Evolutionary conservation across 169 alveolate genomes (phyloP), one percentile per base, ranked within the genome.

Genomic region (Plasmodium vinckei): DNA sequence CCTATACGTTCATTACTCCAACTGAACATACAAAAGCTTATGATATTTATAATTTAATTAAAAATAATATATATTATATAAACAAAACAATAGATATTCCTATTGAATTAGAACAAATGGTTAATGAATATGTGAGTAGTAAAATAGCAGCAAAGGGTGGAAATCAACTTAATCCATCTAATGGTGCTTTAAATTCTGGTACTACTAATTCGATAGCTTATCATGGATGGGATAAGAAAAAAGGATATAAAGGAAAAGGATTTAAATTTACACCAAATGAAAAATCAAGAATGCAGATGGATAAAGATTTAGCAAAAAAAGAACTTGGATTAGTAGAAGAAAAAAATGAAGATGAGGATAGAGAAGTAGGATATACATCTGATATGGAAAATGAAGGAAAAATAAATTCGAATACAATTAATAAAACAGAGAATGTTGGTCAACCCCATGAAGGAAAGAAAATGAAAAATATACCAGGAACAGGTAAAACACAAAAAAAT

Each of bases 211-310:
- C 42, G 0, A 33, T 33, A 33, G 4, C 42, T 33, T 33, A 33
- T 5, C 42, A 33, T 33, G 42, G 6, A 5, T 6, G 42, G 6
- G 93, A 77, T 93, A 90, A 82, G 93, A 94, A 93, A 91, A 96
- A 94, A 64, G 99, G 99, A 1, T 97, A 95, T 87, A 97, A 96
- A 15, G 99, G 99, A 19, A 94, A 96, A 51, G 99, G 99, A 15
- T 98, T 94, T 93, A 95, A 97, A 72, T 98, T 97, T 86, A 95
- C 96, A 27, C 96, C 95, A 13, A 92, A 97, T 57, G 99, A 98
- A 94, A 94, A 94, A 87, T 95, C 96, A 2, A 94, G 98, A 46
- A 95, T 92, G 44, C 97, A 97, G 86, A 95, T 96, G 56, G 95
- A 92, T 51, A 90, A 97, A 67, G 95, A 95, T 19, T 93, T 94